Conservation (phyloP, 2,329 filamentous ascomycete species). For the Dothideomycetes sp. region DNA sequence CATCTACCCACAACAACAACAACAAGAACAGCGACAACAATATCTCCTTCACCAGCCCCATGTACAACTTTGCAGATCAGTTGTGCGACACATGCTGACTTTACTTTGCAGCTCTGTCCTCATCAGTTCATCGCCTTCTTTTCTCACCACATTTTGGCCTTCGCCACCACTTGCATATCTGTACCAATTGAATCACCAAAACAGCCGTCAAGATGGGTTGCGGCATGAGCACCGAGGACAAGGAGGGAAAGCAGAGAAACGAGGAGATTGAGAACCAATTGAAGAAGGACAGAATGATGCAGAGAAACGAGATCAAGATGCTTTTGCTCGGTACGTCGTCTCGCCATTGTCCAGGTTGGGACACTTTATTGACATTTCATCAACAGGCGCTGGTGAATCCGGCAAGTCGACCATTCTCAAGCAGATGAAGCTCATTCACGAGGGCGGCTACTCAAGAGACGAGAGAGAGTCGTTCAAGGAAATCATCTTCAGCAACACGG, state of each 20-base stretch:
- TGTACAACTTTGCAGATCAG: slow-evolving; percentile 5
- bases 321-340: slow-evolving; percentile 74
- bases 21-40: slow-evolving; percentile 1
- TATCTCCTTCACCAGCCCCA: slow-evolving; percentile 5
- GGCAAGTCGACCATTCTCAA: slow-evolving; percentile 92
- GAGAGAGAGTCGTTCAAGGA: slow-evolving; percentile 62
- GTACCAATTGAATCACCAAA: slow-evolving; percentile 3
- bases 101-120: slow-evolving; percentile 3
- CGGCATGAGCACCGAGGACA: slow-evolving; percentile 99
- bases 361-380: slow-evolving; percentile 4
- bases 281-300: slow-evolving; percentile 97
- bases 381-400: slow-evolving; percentile 86
- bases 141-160: slow-evolving; percentile 2
- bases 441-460: slow-evolving; percentile 95
- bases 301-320: slow-evolving; percentile 99
- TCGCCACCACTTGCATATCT: slow-evolving; percentile 3
- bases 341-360: slow-evolving; percentile 4
- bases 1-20: not conserved
- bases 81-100: slow-evolving; percentile 12
- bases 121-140: slow-evolving; percentile 4
- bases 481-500: slow-evolving; percentile 64
- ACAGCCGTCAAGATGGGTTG: slow-evolving; percentile 78
- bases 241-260: slow-evolving; percentile 99
- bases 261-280: slow-evolving; percentile 99
- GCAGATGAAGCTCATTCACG: slow-evolving; percentile 99